Conservation (phyloP, 2,329 filamentous ascomycete genomes). For the Phyllosticta capitalensis region DNA sequence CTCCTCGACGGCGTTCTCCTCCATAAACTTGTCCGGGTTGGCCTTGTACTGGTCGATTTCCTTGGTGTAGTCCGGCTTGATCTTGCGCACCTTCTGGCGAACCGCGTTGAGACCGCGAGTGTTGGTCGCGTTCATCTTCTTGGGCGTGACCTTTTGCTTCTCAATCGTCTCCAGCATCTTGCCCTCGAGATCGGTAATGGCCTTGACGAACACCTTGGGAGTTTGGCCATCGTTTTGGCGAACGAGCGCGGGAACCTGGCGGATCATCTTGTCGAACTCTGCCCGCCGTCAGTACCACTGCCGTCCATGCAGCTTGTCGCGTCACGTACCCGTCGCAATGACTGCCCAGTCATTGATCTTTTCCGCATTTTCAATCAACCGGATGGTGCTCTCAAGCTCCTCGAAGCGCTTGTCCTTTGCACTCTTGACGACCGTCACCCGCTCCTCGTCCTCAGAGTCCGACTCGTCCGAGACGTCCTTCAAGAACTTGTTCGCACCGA, state of each 20-base stretch:
- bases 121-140: conserved; percentile 98
- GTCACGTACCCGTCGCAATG: conserved; percentile 65
- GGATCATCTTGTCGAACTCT: conserved; percentile 95
- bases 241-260: conserved; percentile 54
- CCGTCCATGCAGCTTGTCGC: background rate
- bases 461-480: conserved; percentile 67
- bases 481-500: conserved; percentile 79
- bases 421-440: conserved; percentile 81
- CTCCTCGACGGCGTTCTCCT: conserved; percentile 69
- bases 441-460: conserved; percentile 76
- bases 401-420: conserved; percentile 96
- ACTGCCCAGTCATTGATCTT: conserved; percentile 98
- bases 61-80: conserved; percentile 85
- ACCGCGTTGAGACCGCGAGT: conserved; percentile 91
- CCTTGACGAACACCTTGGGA: conserved; percentile 88
- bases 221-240: conserved; percentile 58
- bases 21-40: conserved; percentile 81
- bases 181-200: conserved; percentile 87
- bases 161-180: conserved; percentile 86
- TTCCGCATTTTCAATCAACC: conserved; percentile 87
- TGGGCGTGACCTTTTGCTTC: conserved; percentile 90
- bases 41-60: conserved; percentile 82
- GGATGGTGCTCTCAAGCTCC: conserved; percentile 82
- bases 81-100: conserved; percentile 98
- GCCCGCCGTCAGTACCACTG: conserved; percentile 16